Evolutionary conservation across 2,329 filamentous ascomycete genomes (phyloP).

Genomic region (Colletotrichum sp.): DNA sequence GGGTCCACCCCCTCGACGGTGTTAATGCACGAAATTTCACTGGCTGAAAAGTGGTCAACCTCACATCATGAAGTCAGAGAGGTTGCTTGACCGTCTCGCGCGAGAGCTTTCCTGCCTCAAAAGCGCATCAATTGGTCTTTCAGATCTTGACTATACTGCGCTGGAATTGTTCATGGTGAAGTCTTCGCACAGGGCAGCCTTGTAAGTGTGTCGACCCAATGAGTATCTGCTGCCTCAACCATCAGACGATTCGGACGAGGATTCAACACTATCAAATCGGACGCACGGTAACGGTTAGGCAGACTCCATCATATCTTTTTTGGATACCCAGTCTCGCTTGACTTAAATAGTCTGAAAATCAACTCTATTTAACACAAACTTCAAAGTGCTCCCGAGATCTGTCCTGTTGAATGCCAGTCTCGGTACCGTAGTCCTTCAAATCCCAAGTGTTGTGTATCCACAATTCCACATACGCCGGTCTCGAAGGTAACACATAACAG

Average conservation of each 20-base stretch:
- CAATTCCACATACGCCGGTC: background rate
- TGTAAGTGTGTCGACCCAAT: background rate
- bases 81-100: background rate
- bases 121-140: background rate
- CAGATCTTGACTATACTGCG: background rate
- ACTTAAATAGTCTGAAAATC: background rate
- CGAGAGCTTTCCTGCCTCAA: background rate
- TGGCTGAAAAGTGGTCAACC: background rate
- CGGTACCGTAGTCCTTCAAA: background rate
- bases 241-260: background rate
- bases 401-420: background rate
- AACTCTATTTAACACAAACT: background rate
- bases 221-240: no score
- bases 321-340: background rate
- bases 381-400: background rate
- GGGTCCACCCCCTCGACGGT: background rate
- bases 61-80: background rate
- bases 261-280: background rate
- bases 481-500: background rate
- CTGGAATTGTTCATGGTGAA: background rate
- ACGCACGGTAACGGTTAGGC: background rate
- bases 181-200: background rate
- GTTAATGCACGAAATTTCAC: conserved; percentile 3
- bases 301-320: background rate
- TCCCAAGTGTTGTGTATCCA: background rate